phyloP scores from a whole-genome alignment of 2,329 filamentous ascomycete genomes.

The Amphichorda felina region DNA sequence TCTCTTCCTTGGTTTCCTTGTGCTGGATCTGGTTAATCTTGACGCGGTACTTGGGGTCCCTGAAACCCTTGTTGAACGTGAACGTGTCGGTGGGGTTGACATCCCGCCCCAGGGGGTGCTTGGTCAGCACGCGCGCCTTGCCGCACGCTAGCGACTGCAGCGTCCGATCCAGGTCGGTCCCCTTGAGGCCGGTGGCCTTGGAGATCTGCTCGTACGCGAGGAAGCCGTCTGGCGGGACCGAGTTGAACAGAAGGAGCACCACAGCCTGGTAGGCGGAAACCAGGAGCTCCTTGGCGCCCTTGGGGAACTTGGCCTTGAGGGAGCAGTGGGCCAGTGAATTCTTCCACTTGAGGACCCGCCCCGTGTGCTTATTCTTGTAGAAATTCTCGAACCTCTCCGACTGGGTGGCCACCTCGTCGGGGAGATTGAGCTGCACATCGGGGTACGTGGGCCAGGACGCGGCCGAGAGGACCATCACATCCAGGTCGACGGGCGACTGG shows the following conservation, averaged over 20 bases:
- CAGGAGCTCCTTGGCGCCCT: slow-evolving; percentile 74
- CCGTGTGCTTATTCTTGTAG: slow-evolving; percentile 84
- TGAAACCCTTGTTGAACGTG: slow-evolving; percentile 65
- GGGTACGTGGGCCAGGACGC: slow-evolving; percentile 90
- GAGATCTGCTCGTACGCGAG: slow-evolving; percentile 68
- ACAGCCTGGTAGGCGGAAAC: slow-evolving; percentile 89
- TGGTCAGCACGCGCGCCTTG: slow-evolving; percentile 71
- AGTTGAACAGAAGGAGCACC: slow-evolving; percentile 84
- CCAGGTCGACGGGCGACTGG: slow-evolving; percentile 47
- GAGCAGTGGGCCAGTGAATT: slow-evolving; percentile 87
- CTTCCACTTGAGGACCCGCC: slow-evolving; percentile 81
- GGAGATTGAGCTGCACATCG: slow-evolving; percentile 60
- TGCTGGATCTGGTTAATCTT: slow-evolving; percentile 99
- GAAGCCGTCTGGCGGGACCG: slow-evolving; percentile 42
- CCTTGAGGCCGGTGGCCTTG: slow-evolving; percentile 60
- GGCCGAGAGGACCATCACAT: slow-evolving; percentile 82
- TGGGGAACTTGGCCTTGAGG: slow-evolving; percentile 68
- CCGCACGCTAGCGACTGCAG: slow-evolving; percentile 92
- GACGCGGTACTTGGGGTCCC: slow-evolving; percentile 73
- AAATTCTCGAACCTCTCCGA: slow-evolving; percentile 73
- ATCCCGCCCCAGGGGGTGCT: slow-evolving; percentile 76
- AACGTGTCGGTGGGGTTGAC: slow-evolving; percentile 73
- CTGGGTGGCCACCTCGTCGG: slow-evolving; percentile 61
- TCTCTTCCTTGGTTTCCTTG: slow-evolving; percentile 91
- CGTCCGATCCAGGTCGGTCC: slow-evolving; percentile 73